Conservation (phyloP, 1,284 basidiomycete species). For the Pulchroboletus neoregius region DNA sequence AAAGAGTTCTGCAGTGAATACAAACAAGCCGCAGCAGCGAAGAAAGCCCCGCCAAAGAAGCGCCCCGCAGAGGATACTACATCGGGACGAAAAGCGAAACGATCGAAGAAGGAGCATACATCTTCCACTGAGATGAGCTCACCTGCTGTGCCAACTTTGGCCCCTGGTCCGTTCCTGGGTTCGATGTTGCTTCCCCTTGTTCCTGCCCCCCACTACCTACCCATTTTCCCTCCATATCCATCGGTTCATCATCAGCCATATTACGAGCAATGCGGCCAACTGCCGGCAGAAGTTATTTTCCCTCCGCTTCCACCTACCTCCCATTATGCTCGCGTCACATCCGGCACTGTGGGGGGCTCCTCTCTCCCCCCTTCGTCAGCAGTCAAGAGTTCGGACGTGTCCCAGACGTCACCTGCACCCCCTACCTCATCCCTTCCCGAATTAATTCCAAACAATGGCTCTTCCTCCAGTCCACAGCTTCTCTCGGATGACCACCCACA, state of each 20-base stretch:
- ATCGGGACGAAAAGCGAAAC: conserved; percentile 44
- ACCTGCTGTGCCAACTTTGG: conserved; percentile 10
- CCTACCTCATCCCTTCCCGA: conserved; percentile 48
- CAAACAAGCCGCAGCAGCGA: conserved; percentile 37
- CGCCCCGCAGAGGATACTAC: conserved; percentile 37
- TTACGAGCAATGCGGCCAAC: conserved; percentile 51
- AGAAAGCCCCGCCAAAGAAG: conserved; percentile 37
- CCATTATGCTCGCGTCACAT: conserved; percentile 37
- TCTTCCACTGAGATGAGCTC: conserved; percentile 29
- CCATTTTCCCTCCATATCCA: conserved; percentile 54
- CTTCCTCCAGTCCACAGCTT: conserved; percentile 64
- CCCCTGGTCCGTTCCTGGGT: conserved; percentile 11
- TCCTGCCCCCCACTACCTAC: conserved; percentile 41
- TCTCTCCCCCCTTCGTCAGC: conserved; percentile 31
- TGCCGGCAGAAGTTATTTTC: conserved; percentile 62
- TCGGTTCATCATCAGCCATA: conserved; percentile 67
- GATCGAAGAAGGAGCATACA: conserved; percentile 40
- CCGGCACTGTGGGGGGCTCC: conserved; percentile 8
- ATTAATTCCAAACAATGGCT: conserved; percentile 58
- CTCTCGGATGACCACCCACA: conserved; percentile 33
- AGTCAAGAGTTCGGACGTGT: conserved; percentile 17
- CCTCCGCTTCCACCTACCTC: conserved; percentile 58
- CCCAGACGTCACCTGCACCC: conserved; percentile 28
- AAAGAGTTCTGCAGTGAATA: conserved; percentile 67
- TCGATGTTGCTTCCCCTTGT: conserved; percentile 31